Conservation (phyloP, 768 basidiomycete species). For the Hypsizygus marmoreus region DNA sequence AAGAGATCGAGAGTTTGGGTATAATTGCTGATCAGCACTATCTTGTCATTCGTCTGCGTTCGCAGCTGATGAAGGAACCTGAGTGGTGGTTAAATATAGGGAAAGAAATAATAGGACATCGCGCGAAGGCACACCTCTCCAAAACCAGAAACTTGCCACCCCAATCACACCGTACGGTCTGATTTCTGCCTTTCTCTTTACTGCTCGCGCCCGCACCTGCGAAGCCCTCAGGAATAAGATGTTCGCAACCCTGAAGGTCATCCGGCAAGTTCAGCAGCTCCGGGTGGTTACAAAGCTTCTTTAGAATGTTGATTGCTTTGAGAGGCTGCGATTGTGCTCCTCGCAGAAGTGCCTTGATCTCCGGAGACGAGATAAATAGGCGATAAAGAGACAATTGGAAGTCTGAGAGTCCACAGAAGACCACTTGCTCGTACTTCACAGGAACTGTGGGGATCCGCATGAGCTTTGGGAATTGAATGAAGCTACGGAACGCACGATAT, state of each 20-base stretch:
- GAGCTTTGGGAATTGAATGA: conserved; percentile 3
- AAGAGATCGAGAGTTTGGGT: conserved; percentile 95
- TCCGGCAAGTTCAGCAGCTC: conserved; percentile 84
- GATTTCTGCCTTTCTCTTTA: conserved; percentile 44
- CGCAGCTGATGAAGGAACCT: conserved; percentile 87
- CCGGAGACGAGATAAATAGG: conserved; percentile 89
- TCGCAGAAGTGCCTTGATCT: conserved; percentile 86
- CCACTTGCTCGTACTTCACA: conserved; percentile 98
- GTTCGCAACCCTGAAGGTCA: conserved; percentile 81
- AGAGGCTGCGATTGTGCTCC: conserved; percentile 91
- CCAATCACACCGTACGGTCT: conserved; percentile 75
- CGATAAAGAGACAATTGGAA: conserved; percentile 86
- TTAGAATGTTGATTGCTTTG: conserved; percentile 91
- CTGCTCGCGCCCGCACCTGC: conserved; percentile 51
- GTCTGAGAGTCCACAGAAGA: conserved; percentile 85
- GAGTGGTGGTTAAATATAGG: neutral
- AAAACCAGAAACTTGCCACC: conserved; percentile 91
- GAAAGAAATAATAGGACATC: neutral
- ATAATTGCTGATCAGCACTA: conserved; percentile 95
- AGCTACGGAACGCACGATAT: conserved; percentile 66
- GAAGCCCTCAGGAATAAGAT: conserved; percentile 82
- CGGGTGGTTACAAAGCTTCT: conserved; percentile 96
- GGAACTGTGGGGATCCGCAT: conserved; percentile 62
- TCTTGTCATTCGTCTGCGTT: conserved; percentile 87
- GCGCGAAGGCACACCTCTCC: conserved; percentile 61